These are phyloP conservation scores for Termitomyces sp. DNA, from an alignment of 768 basidiomycete genomes.

Conservation along the genomic window DNA sequence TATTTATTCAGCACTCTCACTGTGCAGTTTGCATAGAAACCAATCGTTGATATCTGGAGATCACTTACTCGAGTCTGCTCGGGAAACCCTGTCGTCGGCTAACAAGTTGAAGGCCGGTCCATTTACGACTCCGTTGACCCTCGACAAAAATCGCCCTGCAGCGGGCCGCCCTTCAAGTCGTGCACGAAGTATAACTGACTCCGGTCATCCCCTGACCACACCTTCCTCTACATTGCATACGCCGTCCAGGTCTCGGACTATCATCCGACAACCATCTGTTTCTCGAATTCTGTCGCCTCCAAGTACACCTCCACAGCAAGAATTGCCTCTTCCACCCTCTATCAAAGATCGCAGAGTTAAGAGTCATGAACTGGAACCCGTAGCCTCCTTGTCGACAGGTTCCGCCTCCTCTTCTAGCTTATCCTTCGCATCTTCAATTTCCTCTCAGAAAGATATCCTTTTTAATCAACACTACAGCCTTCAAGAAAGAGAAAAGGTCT, in stretches of 20 bases:
- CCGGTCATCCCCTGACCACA: constrained; percentile 14
- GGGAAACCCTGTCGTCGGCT: constrained; percentile 17
- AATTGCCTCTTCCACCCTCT: constrained; percentile 41
- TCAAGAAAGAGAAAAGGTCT: constrained; percentile 21
- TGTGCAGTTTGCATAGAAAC: constrained; percentile 21
- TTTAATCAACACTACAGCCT: constrained; percentile 21
- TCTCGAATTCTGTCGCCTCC: constrained; percentile 38
- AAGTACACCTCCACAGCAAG: constrained; percentile 42
- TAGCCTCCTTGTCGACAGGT: constrained; percentile 13
- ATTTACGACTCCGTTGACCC: constrained; percentile 22
- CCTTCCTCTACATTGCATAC: constrained; percentile 12
- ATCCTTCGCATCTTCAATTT: constrained; percentile 37
- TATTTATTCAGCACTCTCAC: neutral
- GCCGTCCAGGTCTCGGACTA: constrained; percentile 18
- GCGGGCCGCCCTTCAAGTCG: constrained; percentile 33
- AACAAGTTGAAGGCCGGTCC: constrained; percentile 19
- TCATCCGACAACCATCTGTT: constrained; percentile 37
- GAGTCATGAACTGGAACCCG: constrained; percentile 11
- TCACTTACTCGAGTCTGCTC: constrained; percentile 15
- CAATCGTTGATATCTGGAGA: constrained; percentile 14
- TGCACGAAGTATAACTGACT: constrained; percentile 45
- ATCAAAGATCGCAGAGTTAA: constrained; percentile 1
- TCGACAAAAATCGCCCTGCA: constrained; percentile 26
- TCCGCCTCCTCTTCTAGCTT: constrained; percentile 32
- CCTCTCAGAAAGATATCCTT: constrained; percentile 22